phyloP scores from a whole-genome alignment of 1,139 yeast genomes.

The Debaryomyces coudertii region DNA sequence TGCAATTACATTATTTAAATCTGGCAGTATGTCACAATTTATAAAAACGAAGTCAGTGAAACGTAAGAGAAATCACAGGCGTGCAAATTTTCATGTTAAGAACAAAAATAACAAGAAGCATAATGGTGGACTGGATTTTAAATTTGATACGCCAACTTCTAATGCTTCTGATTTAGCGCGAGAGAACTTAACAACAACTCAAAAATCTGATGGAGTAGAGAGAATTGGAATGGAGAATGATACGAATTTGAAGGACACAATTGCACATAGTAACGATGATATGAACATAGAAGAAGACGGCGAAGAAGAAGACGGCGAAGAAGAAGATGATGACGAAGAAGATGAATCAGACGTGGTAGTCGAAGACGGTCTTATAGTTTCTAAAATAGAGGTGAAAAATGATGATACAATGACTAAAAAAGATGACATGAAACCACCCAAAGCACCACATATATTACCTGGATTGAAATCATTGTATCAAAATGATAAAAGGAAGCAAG shows the following conservation, averaged over 20 bases:
- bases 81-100: slow-evolving; percentile 1
- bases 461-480: slow-evolving; percentile 25
- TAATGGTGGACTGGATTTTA: not conserved
- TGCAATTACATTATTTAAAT: slow-evolving; percentile 36
- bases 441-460: slow-evolving; percentile 21
- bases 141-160: not conserved
- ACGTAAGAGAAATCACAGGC: slow-evolving; percentile 12
- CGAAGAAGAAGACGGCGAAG: slow-evolving; percentile 6
- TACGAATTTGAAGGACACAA: not conserved
- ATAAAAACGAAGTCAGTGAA: slow-evolving; percentile 26
- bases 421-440: slow-evolving; percentile 15
- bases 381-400: slow-evolving; percentile 17
- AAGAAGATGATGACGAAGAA: slow-evolving; percentile 6
- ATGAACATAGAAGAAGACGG: not conserved
- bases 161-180: not conserved
- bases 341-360: slow-evolving; percentile 10
- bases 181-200: not conserved
- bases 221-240: not conserved
- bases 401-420: slow-evolving; percentile 11
- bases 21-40: slow-evolving; percentile 43
- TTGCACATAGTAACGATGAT: not conserved
- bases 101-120: not conserved
- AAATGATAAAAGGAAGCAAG: slow-evolving; percentile 22
- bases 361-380: slow-evolving; percentile 17
- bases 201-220: not conserved